These are phyloP conservation scores for Penicillium daleae DNA, from an alignment of 495 filamentous ascomycete genomes.

Conservation along the genomic window DNA sequence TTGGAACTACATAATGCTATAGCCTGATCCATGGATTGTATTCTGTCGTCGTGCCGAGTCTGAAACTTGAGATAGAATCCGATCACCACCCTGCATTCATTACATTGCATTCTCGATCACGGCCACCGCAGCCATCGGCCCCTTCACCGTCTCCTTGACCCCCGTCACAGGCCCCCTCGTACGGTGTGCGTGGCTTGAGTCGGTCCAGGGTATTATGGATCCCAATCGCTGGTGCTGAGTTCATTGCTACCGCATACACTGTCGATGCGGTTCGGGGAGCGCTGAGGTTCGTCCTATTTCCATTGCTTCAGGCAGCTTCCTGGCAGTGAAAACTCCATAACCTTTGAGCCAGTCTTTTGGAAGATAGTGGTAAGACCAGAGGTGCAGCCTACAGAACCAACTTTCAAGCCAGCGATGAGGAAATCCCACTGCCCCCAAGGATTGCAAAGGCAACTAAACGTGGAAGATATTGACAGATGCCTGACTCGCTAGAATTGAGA, in stretches of 20 bases:
- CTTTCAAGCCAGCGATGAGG: slow-evolving; percentile 57
- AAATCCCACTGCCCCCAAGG: slow-evolving; percentile 69
- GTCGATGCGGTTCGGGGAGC: slow-evolving; percentile 60
- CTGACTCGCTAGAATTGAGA: too few relatives aligned
- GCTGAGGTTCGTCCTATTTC: slow-evolving; percentile 57
- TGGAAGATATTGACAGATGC: slow-evolving; percentile 63
- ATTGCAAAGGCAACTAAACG: slow-evolving; percentile 67
- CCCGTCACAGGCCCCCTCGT: slow-evolving; percentile 53
- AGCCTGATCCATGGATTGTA: neutral
- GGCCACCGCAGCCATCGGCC: slow-evolving; percentile 51
- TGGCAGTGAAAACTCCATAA: slow-evolving; percentile 58
- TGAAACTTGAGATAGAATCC: neutral
- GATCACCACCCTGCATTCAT: neutral
- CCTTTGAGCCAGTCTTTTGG: slow-evolving; percentile 54
- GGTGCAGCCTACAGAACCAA: slow-evolving; percentile 66
- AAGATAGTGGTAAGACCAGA: slow-evolving; percentile 70
- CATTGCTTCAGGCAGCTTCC: slow-evolving; percentile 57
- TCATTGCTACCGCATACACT: slow-evolving; percentile 65
- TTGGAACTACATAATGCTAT: neutral
- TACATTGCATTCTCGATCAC: slow-evolving; percentile 48
- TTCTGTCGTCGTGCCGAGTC: neutral
- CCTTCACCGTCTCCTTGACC: slow-evolving; percentile 51
- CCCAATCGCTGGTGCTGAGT: slow-evolving; percentile 57
- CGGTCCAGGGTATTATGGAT: slow-evolving; percentile 59
- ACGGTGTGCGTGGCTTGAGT: slow-evolving; percentile 61